phyloP scores from a whole-genome alignment of 2,329 filamentous ascomycete species.

The Colletotrichum noveboracense region DNA sequence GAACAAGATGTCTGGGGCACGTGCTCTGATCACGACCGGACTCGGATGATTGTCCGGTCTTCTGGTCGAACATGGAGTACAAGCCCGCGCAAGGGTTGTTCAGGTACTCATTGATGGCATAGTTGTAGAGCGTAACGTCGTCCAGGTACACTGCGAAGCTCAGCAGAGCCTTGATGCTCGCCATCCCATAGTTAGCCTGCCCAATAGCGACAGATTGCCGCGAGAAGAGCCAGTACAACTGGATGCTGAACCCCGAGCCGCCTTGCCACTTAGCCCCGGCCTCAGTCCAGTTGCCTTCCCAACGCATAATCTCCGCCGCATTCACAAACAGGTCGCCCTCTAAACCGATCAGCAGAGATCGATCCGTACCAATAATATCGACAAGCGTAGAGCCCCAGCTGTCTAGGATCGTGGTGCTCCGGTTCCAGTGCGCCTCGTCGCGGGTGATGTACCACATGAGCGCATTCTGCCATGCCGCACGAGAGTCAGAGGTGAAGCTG shows the following conservation, averaged over 20 bases:
- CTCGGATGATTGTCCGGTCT: slow-evolving; percentile 40
- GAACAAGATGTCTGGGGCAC: not conserved
- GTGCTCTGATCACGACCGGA: slow-evolving; percentile 39
- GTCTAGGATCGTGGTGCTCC: slow-evolving; percentile 39
- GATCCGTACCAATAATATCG: slow-evolving; percentile 37
- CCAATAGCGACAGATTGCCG: slow-evolving; percentile 41
- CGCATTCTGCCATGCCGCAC: slow-evolving; percentile 45
- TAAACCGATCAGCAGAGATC: slow-evolving; percentile 39
- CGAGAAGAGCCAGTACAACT: slow-evolving; percentile 46
- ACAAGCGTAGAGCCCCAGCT: slow-evolving; percentile 37
- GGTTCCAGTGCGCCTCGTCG: slow-evolving; percentile 37
- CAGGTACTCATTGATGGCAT: slow-evolving; percentile 39
- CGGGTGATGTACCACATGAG: slow-evolving; percentile 48
- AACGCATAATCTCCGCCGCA: slow-evolving; percentile 48
- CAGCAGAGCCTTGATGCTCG: slow-evolving; percentile 41
- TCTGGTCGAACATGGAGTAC: slow-evolving; percentile 30
- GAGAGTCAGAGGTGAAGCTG: slow-evolving; percentile 37
- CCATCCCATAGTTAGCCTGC: slow-evolving; percentile 48
- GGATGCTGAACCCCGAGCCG: slow-evolving; percentile 39
- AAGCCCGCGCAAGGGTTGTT: slow-evolving; percentile 42
- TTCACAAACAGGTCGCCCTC: slow-evolving; percentile 46
- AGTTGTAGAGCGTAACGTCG: slow-evolving; percentile 44
- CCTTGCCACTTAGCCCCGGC: slow-evolving; percentile 36
- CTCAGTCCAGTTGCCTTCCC: slow-evolving; percentile 45
- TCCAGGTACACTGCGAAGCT: slow-evolving; percentile 45